Evolutionary conservation across 164 flowering plant species (phyloP), one percentile per base, ranked within the genome.

Genomic region (Houttuynia cordata): DNA sequence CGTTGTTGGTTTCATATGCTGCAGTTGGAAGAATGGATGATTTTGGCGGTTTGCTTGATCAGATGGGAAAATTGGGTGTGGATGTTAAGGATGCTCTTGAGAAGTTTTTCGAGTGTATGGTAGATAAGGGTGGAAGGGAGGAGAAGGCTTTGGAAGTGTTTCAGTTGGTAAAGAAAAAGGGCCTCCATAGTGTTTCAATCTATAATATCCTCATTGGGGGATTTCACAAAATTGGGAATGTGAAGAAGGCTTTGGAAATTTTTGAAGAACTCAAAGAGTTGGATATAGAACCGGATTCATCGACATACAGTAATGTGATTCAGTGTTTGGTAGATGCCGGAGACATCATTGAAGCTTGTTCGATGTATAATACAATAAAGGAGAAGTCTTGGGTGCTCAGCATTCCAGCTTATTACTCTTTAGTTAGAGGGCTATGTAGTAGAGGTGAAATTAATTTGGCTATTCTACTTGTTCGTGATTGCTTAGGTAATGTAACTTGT

Each of bases 361-460:
- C 53, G 1, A 82, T 80, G 61, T 83, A 93, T 69, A 85, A 83
- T 67, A 79, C 65, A 64, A 78, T 85, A 30, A 76, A 67, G 24
- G 91, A 86, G 73, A 73, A 69, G 75, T 74, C 82, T 53, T 67
- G 63, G 21, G 60, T 76, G 58, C 92, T 93, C 47, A 83, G 88
- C 41, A 57, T 82, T 62, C 64, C 74, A 59, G 87, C 96, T 17
- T 93, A 88, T 70, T 45, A 64, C 58, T 81, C 85, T 73, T 85
- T 90, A 52, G 87, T 79, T n/a, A 74, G 69, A 69, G 96, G 96
- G 21, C 92, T 93, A 10, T 82, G 87, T 73, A 76, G 68, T 63
- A 72, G 60, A n/a, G 84, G 86, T 59, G 93, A 88, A 77, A 75
- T 94, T 52, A 86, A 83, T 68, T 82, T 80, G 42, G 93, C 83